Conservation (phyloP, 306 rosid species). For the Lathyrus tuberosus region DNA sequence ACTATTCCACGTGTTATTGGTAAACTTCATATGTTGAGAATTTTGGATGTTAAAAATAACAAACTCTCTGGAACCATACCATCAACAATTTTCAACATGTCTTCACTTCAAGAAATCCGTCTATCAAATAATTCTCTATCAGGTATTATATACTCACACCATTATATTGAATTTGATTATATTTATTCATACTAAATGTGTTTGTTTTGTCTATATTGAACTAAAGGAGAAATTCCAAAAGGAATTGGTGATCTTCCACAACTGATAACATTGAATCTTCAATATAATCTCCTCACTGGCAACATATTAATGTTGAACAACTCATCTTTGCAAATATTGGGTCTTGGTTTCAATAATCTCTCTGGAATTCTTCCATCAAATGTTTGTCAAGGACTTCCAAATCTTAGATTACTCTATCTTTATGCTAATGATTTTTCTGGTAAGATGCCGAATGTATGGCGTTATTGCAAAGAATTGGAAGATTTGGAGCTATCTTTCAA, state of each 20-base stretch:
- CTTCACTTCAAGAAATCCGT: conserved; percentile 19
- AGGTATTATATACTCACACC: not conserved
- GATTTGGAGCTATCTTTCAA: not conserved
- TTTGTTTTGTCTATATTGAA: not conserved
- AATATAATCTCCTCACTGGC: not conserved
- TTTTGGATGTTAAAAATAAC: not conserved
- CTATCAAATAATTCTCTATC: conserved; percentile 1
- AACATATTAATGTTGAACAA: conserved; percentile 22
- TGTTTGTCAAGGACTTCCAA: conserved; percentile 32
- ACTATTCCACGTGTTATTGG: conserved; percentile 13
- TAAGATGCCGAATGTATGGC: conserved; percentile 25
- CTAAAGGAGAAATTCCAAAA: conserved; percentile 33
- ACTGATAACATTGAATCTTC: not conserved
- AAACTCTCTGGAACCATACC: conserved; percentile 8
- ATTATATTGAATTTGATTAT: no score
- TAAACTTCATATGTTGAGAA: not conserved
- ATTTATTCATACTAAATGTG: not conserved
- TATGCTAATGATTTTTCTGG: conserved; percentile 5
- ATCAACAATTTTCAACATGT: conserved; percentile 3
- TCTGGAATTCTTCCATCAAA: conserved; percentile 29
- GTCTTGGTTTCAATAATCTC: conserved; percentile 11
- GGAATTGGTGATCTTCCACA: conserved; percentile 21
- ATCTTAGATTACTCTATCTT: conserved; percentile 5
- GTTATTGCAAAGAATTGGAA: conserved; percentile 24
- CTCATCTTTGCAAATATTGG: conserved; percentile 6